phyloP scores from a whole-genome alignment of 106 monocot genomes.

The Triglochin maritima region DNA sequence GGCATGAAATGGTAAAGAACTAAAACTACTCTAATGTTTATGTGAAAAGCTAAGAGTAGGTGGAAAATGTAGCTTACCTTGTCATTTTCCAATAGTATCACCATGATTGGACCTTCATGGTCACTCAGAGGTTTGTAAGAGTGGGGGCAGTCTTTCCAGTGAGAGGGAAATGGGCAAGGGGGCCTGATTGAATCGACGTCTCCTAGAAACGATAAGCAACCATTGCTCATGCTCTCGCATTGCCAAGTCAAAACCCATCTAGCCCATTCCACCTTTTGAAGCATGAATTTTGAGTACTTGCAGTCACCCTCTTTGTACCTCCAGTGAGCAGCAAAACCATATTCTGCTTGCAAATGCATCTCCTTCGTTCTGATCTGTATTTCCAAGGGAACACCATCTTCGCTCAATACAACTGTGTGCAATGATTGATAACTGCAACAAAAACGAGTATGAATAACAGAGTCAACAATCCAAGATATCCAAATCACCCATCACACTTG shows the following conservation, averaged over 20 bases:
- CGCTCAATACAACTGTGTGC: slow-evolving; percentile 74
- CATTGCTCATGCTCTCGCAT: slow-evolving; percentile 53
- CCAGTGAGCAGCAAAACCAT: slow-evolving; percentile 96
- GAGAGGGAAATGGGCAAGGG: slow-evolving; percentile 69
- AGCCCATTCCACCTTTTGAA: slow-evolving; percentile 95
- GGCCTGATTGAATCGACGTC: slow-evolving; percentile 25
- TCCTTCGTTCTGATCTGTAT: slow-evolving; percentile 90
- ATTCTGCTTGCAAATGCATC: slow-evolving; percentile 94
- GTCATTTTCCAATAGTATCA: slow-evolving; percentile 85
- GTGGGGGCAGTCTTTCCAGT: slow-evolving; percentile 67
- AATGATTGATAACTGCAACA: slow-evolving; percentile 73
- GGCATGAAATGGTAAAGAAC: too few species aligned
- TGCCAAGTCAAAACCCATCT: slow-evolving; percentile 88
- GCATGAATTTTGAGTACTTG: slow-evolving; percentile 55
- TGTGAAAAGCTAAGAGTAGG: too few species aligned
- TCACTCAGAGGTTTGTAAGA: slow-evolving; percentile 38
- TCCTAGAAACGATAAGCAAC: slow-evolving; percentile 7
- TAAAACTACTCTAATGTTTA: too few species aligned
- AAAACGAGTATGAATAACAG: too few species aligned
- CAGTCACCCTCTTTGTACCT: slow-evolving; percentile 83
- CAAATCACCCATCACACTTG: not conserved
- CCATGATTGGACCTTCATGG: slow-evolving; percentile 61
- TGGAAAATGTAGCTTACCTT: slow-evolving; percentile 31
- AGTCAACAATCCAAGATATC: not conserved
- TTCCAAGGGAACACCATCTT: slow-evolving; percentile 60